Conservation (phyloP, 768 basidiomycete genomes). For the Candolleomyces aberdarensis region DNA sequence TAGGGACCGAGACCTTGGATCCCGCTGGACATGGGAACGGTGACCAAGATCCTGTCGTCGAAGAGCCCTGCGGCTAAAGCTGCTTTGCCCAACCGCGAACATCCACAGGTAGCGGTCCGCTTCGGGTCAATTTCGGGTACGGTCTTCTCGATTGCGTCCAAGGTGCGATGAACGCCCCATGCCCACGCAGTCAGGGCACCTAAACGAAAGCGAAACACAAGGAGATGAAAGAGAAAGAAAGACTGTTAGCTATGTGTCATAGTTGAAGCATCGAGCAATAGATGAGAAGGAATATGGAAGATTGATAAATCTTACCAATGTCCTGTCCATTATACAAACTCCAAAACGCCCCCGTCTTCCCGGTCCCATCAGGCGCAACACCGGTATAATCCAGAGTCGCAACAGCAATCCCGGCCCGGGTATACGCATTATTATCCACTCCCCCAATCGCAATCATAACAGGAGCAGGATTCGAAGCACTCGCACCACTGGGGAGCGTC, state of each 20-base stretch:
- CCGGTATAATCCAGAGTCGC: conserved; percentile 17
- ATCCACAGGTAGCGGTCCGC: conserved; percentile 36
- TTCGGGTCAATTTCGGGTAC: conserved; percentile 30
- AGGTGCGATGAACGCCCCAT: conserved; percentile 37
- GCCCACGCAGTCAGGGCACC: conserved; percentile 38
- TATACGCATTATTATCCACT: conserved; percentile 8
- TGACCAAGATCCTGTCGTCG: conserved; percentile 11
- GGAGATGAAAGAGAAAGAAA: not conserved
- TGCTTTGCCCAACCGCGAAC: conserved; percentile 15
- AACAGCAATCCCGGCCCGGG: conserved; percentile 22
- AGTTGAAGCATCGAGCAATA: no score
- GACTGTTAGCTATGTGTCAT: not conserved
- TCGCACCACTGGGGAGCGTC: conserved; percentile 27
- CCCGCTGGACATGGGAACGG: conserved; percentile 14
- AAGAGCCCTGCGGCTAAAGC: conserved; percentile 12
- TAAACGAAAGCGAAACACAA: conserved; percentile 14
- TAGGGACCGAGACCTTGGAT: conserved; percentile 14
- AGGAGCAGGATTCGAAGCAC: conserved; percentile 6
- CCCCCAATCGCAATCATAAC: conserved; percentile 11
- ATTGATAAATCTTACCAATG: conserved; percentile 6
- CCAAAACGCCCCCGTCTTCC: conserved; percentile 30
- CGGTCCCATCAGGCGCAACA: conserved; percentile 11
- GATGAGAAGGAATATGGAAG: not conserved
- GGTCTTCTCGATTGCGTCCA: conserved; percentile 33
- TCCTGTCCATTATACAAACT: conserved; percentile 16